Percentiles rank a stretch among this genome's conserved stretches.
Conservation (phyloP, 306 rosid species). For the Cucumis hystrix region DNA sequence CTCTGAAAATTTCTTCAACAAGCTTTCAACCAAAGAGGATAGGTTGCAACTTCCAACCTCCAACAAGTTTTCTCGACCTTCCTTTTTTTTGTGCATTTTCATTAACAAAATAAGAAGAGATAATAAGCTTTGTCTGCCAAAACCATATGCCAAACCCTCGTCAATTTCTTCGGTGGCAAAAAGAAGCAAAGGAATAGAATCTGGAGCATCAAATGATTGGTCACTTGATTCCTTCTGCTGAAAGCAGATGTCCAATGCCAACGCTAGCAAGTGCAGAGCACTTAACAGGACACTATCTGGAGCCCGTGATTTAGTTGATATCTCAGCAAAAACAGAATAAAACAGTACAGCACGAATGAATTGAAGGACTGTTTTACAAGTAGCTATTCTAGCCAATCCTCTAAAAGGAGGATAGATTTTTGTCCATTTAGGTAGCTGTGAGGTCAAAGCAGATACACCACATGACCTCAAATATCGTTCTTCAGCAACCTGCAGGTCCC, state of each 20-base stretch:
- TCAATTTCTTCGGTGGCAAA: slow-evolving; percentile 45
- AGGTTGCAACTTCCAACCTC: slow-evolving; percentile 63
- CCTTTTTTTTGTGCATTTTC: slow-evolving; percentile 52
- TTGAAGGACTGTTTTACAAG: slow-evolving; percentile 69
- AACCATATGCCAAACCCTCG: slow-evolving; percentile 29
- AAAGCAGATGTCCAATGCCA: slow-evolving; percentile 67
- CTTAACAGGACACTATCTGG: slow-evolving; percentile 71
- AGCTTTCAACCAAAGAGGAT: slow-evolving; percentile 45
- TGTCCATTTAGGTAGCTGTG: slow-evolving; percentile 78
- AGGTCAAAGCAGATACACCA: slow-evolving; percentile 45
- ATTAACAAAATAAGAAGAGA: slow-evolving; percentile 77
- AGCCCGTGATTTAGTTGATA: slow-evolving; percentile 67
- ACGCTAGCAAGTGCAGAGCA: slow-evolving; percentile 75
- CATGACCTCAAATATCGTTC: slow-evolving; percentile 83
- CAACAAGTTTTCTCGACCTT: slow-evolving; percentile 27
- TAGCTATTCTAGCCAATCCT: slow-evolving; percentile 69
- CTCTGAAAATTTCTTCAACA: slow-evolving; percentile 81
- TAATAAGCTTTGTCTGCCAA: slow-evolving; percentile 65
- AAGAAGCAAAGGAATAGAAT: slow-evolving; percentile 52
- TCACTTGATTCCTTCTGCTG: slow-evolving; percentile 44
- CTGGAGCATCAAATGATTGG: slow-evolving; percentile 18
- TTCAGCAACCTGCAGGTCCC: slow-evolving; percentile 91
- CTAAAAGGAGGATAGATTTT: slow-evolving; percentile 61
- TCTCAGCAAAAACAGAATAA: slow-evolving; percentile 63
- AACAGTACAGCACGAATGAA: slow-evolving; percentile 71